phyloP scores from a whole-genome alignment of 345 rosid genomes.

The Trapa incisa region DNA sequence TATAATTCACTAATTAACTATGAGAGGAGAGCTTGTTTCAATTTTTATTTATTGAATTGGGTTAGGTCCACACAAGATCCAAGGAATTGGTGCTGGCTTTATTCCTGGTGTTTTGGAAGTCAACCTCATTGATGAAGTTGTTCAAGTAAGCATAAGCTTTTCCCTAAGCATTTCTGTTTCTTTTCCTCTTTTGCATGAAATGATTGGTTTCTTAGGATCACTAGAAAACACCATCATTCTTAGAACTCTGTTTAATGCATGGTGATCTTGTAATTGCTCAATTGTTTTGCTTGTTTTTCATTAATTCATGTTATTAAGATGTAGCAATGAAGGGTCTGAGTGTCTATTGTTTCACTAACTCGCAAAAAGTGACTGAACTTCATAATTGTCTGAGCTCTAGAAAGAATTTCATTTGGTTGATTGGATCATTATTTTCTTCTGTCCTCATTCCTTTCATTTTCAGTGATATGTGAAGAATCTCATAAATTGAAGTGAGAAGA shows the following conservation, averaged over 20 bases:
- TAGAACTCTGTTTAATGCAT: neutral
- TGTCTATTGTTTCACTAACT: neutral
- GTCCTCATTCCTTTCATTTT: neutral
- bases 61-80: constrained; percentile 88
- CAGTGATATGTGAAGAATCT: neutral
- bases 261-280: neutral
- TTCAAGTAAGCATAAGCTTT: constrained; percentile 43
- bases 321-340: too few species aligned
- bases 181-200: neutral
- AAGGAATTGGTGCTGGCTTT: constrained; percentile 94
- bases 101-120: constrained; percentile 76
- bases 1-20: neutral
- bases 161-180: too few species aligned
- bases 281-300: too few species aligned
- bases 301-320: too few species aligned
- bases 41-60: neutral
- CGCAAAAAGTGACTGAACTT: neutral
- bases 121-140: constrained; percentile 55
- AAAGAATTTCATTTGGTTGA: neutral
- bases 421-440: neutral
- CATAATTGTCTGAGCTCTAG: neutral
- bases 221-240: neutral
- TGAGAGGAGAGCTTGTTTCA: neutral
- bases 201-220: neutral
- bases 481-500: neutral